A percentile compares a stretch with the other conserved stretches of the same genome.
Evolutionary conservation across 2,329 filamentous ascomycete species (phyloP).

Genomic region (Fusarium sp.): DNA sequence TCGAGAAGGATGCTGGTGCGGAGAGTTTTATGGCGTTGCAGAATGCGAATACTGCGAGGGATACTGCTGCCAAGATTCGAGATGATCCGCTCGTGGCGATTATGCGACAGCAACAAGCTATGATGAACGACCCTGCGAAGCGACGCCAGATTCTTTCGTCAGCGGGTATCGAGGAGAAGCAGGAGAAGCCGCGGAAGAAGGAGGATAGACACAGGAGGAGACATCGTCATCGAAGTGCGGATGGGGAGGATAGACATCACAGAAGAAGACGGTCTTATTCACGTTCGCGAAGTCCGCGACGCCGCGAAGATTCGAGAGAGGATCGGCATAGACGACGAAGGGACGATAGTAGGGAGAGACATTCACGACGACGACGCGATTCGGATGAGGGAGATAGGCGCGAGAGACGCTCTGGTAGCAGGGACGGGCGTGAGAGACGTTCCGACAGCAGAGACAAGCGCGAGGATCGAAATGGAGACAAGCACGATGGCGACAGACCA

Average conservation of each 20-base stretch:
- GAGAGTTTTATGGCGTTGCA: slow-evolving; percentile 71
- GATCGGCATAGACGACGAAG: slow-evolving; percentile 42
- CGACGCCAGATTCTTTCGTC: slow-evolving; percentile 73
- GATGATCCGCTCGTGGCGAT: slow-evolving; percentile 94
- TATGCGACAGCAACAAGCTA: slow-evolving; percentile 88
- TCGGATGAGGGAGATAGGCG: slow-evolving; percentile 35
- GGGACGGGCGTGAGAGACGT: not conserved
- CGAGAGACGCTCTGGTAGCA: not conserved
- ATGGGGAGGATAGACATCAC: slow-evolving; percentile 53
- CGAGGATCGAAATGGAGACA: not conserved
- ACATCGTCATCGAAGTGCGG: slow-evolving; percentile 57
- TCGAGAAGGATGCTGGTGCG: slow-evolving; percentile 78
- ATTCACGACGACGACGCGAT: slow-evolving; percentile 32
- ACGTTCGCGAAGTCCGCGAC: slow-evolving; percentile 57
- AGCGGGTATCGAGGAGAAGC: slow-evolving; percentile 66
- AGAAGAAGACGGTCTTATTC: slow-evolving; percentile 60
- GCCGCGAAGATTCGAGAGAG: slow-evolving; percentile 47
- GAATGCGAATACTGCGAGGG: slow-evolving; percentile 78
- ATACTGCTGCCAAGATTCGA: slow-evolving; percentile 86
- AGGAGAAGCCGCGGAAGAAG: slow-evolving; percentile 49
- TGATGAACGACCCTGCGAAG: slow-evolving; percentile 81
- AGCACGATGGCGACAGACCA: not conserved
- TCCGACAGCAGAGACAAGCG: not conserved
- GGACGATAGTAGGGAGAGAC: slow-evolving; percentile 42
- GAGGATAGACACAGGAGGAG: slow-evolving; percentile 55